Evolutionary conservation across 2,329 filamentous ascomycete species (phyloP).

Genomic region (Penicillium freii): DNA sequence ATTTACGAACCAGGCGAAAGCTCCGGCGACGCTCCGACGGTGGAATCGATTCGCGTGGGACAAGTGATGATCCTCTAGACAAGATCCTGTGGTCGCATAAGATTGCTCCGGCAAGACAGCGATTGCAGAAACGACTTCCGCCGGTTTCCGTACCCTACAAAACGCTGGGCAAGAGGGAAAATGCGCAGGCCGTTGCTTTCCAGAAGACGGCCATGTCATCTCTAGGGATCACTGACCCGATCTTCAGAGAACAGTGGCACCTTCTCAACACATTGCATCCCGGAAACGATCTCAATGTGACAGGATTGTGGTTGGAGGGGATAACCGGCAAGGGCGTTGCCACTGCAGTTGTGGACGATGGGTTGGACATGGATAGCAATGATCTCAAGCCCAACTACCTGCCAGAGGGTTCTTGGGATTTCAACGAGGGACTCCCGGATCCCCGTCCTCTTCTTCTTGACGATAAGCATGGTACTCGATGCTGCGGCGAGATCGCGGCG

Average conservation of each 20-base stretch:
- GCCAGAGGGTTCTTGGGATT: conserved; percentile 88
- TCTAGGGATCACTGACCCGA: conserved; percentile 81
- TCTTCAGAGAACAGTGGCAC: conserved; percentile 95
- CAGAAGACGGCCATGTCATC: conserved; percentile 61
- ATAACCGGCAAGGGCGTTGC: conserved; percentile 86
- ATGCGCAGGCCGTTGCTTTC: conserved; percentile 52
- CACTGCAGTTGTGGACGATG: conserved; percentile 93
- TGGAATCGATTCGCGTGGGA: neutral
- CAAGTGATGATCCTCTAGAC: conserved; percentile 60
- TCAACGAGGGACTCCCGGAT: conserved; percentile 78
- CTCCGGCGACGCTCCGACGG: conserved; percentile 53
- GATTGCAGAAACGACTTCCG: conserved; percentile 59
- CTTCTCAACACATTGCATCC: conserved; percentile 76
- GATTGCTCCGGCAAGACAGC: conserved; percentile 59
- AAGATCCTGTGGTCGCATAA: conserved; percentile 77
- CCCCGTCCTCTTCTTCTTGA: conserved; percentile 80
- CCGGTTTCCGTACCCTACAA: conserved; percentile 34
- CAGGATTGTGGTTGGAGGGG: conserved; percentile 83
- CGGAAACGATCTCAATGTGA: conserved; percentile 96
- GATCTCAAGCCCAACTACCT: conserved; percentile 95
- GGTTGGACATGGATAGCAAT: conserved; percentile 90
- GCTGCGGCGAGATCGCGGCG: conserved; percentile 89
- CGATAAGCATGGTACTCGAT: conserved; percentile 88
- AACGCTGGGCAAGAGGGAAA: conserved; percentile 45
- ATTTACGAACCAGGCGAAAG: conserved; percentile 58